phyloP scores from a whole-genome alignment of 1,284 basidiomycete species.

The Flammula alnicola region DNA sequence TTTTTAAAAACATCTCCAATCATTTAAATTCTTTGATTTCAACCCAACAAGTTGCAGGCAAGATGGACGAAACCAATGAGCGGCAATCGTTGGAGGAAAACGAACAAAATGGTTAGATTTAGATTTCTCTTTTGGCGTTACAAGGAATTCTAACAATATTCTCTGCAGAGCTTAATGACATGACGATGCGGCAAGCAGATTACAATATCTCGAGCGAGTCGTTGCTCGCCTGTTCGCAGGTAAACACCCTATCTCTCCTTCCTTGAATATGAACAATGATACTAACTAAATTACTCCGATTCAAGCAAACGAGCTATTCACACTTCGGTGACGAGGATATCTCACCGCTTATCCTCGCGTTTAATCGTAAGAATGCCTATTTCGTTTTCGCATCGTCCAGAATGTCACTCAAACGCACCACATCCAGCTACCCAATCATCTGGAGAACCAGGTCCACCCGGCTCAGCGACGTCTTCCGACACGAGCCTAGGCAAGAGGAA shows the following conservation, averaged over 20 bases:
- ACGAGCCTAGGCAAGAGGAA: constrained; percentile 33
- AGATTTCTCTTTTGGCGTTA: too few species aligned
- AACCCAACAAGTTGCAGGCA: too few species aligned
- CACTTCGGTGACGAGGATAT: constrained; percentile 28
- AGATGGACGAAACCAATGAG: too few species aligned
- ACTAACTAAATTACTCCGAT: constrained; percentile 1
- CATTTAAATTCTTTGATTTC: too few species aligned
- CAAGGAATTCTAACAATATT: too few species aligned
- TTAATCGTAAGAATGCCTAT: too few species aligned
- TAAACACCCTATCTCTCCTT: neutral
- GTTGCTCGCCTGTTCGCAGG: constrained; percentile 18
- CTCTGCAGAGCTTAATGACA: constrained; percentile 4
- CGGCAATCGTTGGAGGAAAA: too few species aligned
- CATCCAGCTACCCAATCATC: constrained; percentile 2
- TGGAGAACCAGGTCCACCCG: constrained; percentile 18
- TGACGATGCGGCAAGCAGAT: constrained; percentile 1
- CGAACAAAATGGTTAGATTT: too few species aligned
- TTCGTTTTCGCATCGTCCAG: too few species aligned
- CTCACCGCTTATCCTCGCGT: constrained; percentile 2
- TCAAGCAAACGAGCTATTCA: constrained; percentile 22
- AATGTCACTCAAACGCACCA: too few species aligned
- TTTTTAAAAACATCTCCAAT: too few species aligned
- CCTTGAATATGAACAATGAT: neutral
- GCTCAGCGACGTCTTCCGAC: constrained; percentile 16
- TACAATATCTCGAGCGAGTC: constrained; percentile 14